Evolutionary conservation across 2,329 filamentous ascomycete genomes (phyloP), one percentile per base, ranked within the genome.

Genomic region (Aureobasidium sp.): DNA sequence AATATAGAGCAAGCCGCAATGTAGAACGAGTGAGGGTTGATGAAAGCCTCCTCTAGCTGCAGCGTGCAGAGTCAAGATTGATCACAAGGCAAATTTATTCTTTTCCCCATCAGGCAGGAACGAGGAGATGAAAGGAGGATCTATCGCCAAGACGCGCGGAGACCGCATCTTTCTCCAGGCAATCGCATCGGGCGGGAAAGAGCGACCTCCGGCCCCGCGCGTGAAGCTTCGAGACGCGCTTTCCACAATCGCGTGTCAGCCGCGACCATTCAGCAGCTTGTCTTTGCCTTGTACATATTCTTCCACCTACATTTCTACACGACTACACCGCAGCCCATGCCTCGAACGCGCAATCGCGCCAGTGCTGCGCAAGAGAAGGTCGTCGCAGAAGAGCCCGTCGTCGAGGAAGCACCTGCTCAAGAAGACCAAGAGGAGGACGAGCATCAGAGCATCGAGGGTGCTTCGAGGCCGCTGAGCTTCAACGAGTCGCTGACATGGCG

Each of bases 401-500:
- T 55, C 27, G 35, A 61, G 35, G 51, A 58, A 46, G 58, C 27
- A 19, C 46, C 27, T 21, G 60, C 58, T 11, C 33, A 57, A 21
- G 35, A 31, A 25, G 40, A 29, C 4, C 27, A 29, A 29, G 31
- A 60, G 19, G 42, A 60, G 69, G 60, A 65, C 67, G 37, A 67
- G 67, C 61, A 68, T 65, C 59, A 64, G 25, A 58, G 55, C 42
- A 33, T 57, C 27, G 62, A 63, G 35, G 57, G 58, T 33, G 55
- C 45, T 19, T 35, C 43, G 31, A 43, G 51, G 33, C 50, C 43
- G 23, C 83, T 99, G 50, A 78, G 84, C 66, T 97, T 97, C 80
- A 84, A 92, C 69, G 86, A 96, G 70, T 81, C 90, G 64, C 79
- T 99, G 61, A 89, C 90, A 71, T 96, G 94, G 89, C 88, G 88